A percentile compares a stretch with the other conserved stretches of the same genome.
Conservation (phyloP, 176 grass and related monocot species). For the Oryza nivara region DNA sequence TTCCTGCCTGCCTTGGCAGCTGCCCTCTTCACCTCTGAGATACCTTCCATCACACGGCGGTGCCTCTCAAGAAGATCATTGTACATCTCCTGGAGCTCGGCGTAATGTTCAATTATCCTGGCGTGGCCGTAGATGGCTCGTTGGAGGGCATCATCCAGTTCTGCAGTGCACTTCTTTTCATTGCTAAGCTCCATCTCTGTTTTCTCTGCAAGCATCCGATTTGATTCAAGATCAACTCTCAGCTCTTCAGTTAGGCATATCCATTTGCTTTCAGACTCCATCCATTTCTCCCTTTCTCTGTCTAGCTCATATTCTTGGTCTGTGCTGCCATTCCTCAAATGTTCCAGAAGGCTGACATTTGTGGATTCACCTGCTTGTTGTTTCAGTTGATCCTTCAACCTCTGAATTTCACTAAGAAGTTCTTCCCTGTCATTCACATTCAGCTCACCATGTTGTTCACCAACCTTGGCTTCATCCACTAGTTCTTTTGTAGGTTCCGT, state of each 20-base stretch:
- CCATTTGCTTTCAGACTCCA: conserved; percentile 95
- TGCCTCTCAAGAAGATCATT: conserved; percentile 81
- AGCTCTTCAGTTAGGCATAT: conserved; percentile 89
- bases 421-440: conserved; percentile 42
- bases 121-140: conserved; percentile 79
- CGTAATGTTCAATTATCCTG: conserved; percentile 93
- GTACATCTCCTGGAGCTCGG: conserved; percentile 88
- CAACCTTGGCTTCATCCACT: conserved; percentile 22
- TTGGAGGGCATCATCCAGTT: conserved; percentile 85
- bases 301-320: conserved; percentile 65
- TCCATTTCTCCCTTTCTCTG: conserved; percentile 87
- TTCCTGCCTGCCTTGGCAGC: conserved; percentile 84
- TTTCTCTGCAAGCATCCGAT: conserved; percentile 81
- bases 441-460: not conserved
- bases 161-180: conserved; percentile 85
- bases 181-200: conserved; percentile 64
- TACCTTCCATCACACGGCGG: conserved; percentile 75
- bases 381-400: conserved; percentile 60
- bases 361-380: conserved; percentile 28
- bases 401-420: conserved; percentile 57
- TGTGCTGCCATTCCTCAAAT: conserved; percentile 67
- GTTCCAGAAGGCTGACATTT: conserved; percentile 71
- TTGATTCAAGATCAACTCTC: conserved; percentile 83
- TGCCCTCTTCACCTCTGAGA: conserved; percentile 84
- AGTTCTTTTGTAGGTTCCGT: conserved; percentile 26